Base-by-base conservation (phyloP, 768 basidiomycete genomes). In the Tricholoma terreum region DNA sequence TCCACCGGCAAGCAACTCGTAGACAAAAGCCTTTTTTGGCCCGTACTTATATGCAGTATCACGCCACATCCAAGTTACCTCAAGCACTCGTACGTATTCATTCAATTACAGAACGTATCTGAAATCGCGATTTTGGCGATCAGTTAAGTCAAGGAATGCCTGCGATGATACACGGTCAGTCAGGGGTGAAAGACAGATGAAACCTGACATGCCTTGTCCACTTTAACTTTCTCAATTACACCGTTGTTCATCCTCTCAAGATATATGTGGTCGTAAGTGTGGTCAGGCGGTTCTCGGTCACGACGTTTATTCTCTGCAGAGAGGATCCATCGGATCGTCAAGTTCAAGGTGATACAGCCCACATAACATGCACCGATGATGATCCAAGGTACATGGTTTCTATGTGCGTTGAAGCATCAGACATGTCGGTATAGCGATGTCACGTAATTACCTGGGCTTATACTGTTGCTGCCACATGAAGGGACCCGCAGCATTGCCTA, bases 401-500 rank as follows among this genome's bases (percentile, higher is more conserved):
- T 87, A 33, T 3, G 8, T 27, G 38, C 58, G 56, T 51, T 4
- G 12, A 52, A 36, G 31, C 14, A 10, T 56, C 15, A 52, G 36
- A 14, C 30, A 22, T 6, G 19, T 4, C 14, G 24, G 30, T 30
- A 14, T 56, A 38, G 15, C 19, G 11, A 6, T 59, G 45, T 3
- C 17, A 52, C 8, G 10, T 19, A 51, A 71, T 19, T 55, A 85
- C 86, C 86, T 79, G 5, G 87, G 89, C 58, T 78, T 80, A 64
- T 87, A 90, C 67, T 81, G 73, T 0, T 74, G 74, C 65, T 84
- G 81, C 89, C 89, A 91, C 86, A 91, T 88, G 63, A 89, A 86
- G 0, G 89, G 88, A n/a, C 83, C 84, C 1, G 80, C 81, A 2
- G 87, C 74, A 56, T 91, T 90, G 8, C 81, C 84, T 22, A 80